Evolutionary conservation across 352 stramenopile genomes (phyloP), one percentile per base, ranked within the genome.

Genomic region (Phytopythium oedochilum): DNA sequence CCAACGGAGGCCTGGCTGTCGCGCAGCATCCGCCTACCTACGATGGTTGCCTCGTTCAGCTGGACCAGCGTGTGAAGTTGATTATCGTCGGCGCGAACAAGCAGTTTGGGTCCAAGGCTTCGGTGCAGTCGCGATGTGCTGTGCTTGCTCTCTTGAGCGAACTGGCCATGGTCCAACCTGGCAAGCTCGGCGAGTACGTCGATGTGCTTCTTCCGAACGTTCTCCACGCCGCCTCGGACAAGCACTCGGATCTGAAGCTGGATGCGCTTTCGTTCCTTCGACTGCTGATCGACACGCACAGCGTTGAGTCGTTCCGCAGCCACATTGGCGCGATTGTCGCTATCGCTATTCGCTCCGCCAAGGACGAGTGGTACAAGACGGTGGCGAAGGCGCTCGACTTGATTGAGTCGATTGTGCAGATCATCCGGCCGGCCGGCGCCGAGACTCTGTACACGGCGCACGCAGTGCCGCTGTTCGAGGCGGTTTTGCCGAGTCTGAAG

Each of bases 361-460:
- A 90, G 48, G 96, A 97, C 48, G 96, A 99, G 52, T 99, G 97
- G 96, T 99, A 99, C 81, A 99, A 99, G 80, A 96, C 97, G 6
- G 97, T 98, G 29, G 88, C 95, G 22, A 98, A 98, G 67, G 86
- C 94, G 4, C 69, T 99, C 51, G 78, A 88, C 32, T 65, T 98
- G n/a, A 89, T 98, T 46, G 82, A 94, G 45, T 92, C 86, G 28
- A 73, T 99, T 53, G 93, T 97, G 25, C 60, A 58, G 26, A 82
- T 97, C 17, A 78, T 98, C 38, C 78, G 82, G 15, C 61, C 73
- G 11, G 59, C 68, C n/a, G 52, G 66, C 23, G 45, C 56, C 42
- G 70, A 75, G 32, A 39, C 61, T 23, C 59, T 66, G 25, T 69
- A 71, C 50, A 78, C 81, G 57, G 59, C 68, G 25, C 77, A 91